Evolutionary conservation across 345 rosid genomes (phyloP).

Genomic region (Eucalyptus curtisii): DNA sequence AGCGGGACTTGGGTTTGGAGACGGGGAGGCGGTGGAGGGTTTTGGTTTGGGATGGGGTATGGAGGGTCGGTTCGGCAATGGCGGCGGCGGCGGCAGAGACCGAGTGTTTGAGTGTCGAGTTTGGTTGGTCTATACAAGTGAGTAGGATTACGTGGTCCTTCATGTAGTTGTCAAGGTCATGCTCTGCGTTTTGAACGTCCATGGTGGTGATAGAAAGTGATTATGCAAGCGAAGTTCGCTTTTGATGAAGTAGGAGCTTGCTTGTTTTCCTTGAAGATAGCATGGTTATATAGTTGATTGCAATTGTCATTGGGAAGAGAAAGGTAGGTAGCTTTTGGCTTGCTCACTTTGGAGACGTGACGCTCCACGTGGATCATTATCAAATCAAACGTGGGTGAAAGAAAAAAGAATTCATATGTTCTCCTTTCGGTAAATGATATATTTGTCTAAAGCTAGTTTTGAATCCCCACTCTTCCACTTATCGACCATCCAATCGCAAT

Average conservation of each 20-base stretch:
- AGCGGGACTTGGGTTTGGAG: slow-evolving; percentile 41
- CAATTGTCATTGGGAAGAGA: neutral
- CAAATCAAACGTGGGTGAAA: neutral
- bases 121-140: slow-evolving; percentile 1
- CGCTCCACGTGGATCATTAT: neutral
- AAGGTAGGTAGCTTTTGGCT: neutral
- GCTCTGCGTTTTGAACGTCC: neutral
- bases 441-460: neutral
- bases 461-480: neutral
- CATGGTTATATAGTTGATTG: neutral
- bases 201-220: neutral
- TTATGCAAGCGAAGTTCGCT: neutral
- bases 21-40: slow-evolving; percentile 15
- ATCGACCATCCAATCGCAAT: neutral
- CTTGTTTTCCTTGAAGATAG: neutral
- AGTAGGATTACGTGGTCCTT: slow-evolving; percentile 13
- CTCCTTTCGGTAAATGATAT: neutral
- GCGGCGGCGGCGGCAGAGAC: neutral
- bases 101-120: neutral
- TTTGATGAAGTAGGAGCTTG: neutral
- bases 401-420: neutral
- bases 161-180: neutral
- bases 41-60: neutral
- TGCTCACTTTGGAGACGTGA: neutral
- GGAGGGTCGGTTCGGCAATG: neutral